Base-by-base conservation (phyloP, 768 basidiomycete genomes). In the Omphalotus guepiniiformis region DNA sequence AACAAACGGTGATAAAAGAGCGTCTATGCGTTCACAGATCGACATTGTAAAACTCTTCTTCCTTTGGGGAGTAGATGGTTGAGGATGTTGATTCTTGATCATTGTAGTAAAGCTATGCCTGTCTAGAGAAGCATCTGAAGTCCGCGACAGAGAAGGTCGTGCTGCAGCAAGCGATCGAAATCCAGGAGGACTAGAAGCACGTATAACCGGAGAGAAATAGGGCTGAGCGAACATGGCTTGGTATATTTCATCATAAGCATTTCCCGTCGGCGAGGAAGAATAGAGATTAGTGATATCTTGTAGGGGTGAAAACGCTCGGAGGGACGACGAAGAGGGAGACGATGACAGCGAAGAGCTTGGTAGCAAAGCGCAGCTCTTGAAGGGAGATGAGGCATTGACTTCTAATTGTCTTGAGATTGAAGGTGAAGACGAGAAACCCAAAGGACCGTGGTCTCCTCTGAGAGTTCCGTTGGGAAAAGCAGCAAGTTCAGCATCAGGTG, bases 1-100 rank as follows among this genome's bases (percentile, higher is more conserved):
- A 32, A 37, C 23, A 46, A 46, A 46, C 35, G 44, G 44, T 36
- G 44, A 35, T 36, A 46, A 46, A 22, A 46, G 34, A 15, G 42
- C 19, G 27, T 43, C 35, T 23, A 46, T 36, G 27, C 38, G 44
- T 27, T 46, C 27, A 36, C 35, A 37, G 15, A 26, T 27, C 13
- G 35, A 13, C 16, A 35, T 35, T 9, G 19, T 34, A 6, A 16
- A 21, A 19, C 7, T 2, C 12, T 16, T 46, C 38, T 37, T 36
- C 34, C 38, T 35, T 37, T 27, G 18, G 11, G 23, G 44, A 16
- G 23, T 6, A n/a, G 9, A 23, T n/a, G n/a, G n/a, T n/a, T n/a
- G n/a, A n/a, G n/a, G n/a, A n/a, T n/a, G n/a, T n/a, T 1, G 21
- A 9, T 23, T 19, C 43, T 6, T 8, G 3, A n/a, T 25, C 16